These are phyloP conservation scores for Aspergillus ruber DNA, from an alignment of 2,329 filamentous ascomycete genomes.

Conservation along the genomic window DNA sequence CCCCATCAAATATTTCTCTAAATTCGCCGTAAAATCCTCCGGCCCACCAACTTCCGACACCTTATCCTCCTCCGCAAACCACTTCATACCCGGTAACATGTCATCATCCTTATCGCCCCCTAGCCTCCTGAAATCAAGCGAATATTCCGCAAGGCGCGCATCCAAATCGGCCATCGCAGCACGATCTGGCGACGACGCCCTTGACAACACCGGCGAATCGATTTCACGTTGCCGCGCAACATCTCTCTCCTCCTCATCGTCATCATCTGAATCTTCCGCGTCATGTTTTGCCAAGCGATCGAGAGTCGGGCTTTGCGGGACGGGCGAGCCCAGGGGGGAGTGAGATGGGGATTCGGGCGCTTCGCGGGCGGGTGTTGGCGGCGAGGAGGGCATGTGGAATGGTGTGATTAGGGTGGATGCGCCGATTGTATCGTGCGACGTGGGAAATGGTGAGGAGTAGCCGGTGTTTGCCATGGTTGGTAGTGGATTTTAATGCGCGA, in stretches of 20 bases:
- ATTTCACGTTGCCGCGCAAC: constrained; percentile 7
- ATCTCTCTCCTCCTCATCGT: background rate
- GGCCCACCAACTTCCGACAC: constrained; percentile 36
- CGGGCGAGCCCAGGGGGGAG: constrained; percentile 12
- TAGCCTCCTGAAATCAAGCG: constrained; percentile 34
- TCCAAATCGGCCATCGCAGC: constrained; percentile 29
- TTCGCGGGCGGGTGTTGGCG: constrained; percentile 16
- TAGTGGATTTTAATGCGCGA: constrained; percentile 4
- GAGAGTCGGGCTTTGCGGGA: constrained; percentile 17
- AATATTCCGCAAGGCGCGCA: constrained; percentile 35
- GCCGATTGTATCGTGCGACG: constrained; percentile 38
- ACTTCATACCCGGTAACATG: constrained; percentile 18
- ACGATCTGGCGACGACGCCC: constrained; percentile 18
- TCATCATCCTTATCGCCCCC: constrained; percentile 19
- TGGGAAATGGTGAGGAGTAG: constrained; percentile 32
- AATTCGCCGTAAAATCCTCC: constrained; percentile 37
- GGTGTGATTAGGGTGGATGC: constrained; percentile 34
- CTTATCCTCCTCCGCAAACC: constrained; percentile 21
- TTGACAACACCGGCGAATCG: constrained; percentile 9
- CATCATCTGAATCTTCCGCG: background rate
- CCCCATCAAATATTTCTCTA: constrained; percentile 34
- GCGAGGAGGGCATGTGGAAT: constrained; percentile 31
- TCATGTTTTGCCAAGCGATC: constrained; percentile 9
- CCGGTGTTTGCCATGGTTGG: constrained; percentile 32
- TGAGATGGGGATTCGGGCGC: constrained; percentile 3